Percentiles rank a stretch among this genome's conserved stretches.
Conservation (phyloP, 164 flowering plant genomes). For the Chimonanthus salicifolius region DNA sequence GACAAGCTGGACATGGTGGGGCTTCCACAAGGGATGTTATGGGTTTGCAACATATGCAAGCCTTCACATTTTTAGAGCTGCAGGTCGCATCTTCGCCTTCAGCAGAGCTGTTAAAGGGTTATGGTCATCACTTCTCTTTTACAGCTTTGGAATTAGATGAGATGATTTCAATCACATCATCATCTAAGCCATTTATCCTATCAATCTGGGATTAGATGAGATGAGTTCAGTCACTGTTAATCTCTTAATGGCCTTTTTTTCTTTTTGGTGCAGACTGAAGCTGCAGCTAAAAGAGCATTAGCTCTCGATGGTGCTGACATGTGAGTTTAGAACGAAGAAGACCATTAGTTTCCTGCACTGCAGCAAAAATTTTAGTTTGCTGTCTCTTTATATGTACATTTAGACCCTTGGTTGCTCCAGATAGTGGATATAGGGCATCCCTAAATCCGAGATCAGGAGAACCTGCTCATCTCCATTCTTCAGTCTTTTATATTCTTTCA, state of each 20-base stretch:
- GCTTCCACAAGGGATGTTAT: neutral
- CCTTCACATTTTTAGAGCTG: neutral
- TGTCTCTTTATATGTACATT: neutral
- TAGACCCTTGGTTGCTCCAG: neutral
- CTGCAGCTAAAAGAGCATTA: conserved; percentile 84
- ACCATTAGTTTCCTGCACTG: neutral
- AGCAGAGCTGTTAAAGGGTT: too few species aligned
- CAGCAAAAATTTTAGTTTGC: neutral
- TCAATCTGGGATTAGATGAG: too few species aligned
- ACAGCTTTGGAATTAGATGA: too few species aligned
- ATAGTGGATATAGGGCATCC: neutral
- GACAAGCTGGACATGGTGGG: neutral
- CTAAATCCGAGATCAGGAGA: neutral
- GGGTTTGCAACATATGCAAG: neutral
- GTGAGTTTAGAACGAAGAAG: conserved; percentile 37
- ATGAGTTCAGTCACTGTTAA: neutral
- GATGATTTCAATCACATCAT: too few species aligned
- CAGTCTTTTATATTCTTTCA: neutral
- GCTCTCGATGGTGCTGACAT: conserved; percentile 89
- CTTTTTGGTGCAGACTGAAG: conserved; percentile 70
- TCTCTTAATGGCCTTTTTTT: neutral
- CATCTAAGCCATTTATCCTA: too few species aligned
- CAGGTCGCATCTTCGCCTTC: too few species aligned
- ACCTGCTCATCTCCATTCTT: neutral
- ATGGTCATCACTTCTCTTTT: too few species aligned